A percentile compares a stretch with the other conserved stretches of the same genome.
Conservation (phyloP, 164 flowering plant genomes). For the Malania oleifera region DNA sequence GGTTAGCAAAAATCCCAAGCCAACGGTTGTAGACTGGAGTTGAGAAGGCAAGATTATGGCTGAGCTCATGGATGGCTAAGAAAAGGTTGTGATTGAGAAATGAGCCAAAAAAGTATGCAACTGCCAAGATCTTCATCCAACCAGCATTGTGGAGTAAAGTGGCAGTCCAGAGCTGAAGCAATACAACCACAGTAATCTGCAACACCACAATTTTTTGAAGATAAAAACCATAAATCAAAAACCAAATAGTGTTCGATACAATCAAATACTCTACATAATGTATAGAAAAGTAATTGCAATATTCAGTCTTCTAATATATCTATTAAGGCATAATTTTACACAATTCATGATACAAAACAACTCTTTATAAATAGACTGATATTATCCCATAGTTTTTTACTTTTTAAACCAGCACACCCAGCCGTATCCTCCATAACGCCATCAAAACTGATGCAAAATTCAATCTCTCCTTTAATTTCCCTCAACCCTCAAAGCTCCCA, state of each 20-base stretch:
- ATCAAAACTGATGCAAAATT: too few species aligned
- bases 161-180: slow-evolving; percentile 82
- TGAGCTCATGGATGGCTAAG: slow-evolving; percentile 93
- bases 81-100: slow-evolving; percentile 94
- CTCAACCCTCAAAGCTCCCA: too few species aligned
- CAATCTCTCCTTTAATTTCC: too few species aligned
- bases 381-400: too few species aligned
- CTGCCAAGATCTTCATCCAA: slow-evolving; percentile 63
- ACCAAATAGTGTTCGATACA: background rate
- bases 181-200: slow-evolving; percentile 74
- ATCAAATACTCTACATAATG: background rate
- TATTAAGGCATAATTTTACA: too few species aligned
- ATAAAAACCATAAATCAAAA: background rate
- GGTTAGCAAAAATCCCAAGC: slow-evolving; percentile 95
- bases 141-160: slow-evolving; percentile 48
- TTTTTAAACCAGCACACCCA: too few species aligned
- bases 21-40: slow-evolving; percentile 84
- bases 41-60: slow-evolving; percentile 96
- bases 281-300: too few species aligned
- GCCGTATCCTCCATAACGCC: too few species aligned
- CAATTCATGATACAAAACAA: too few species aligned
- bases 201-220: slow-evolving; percentile 11
- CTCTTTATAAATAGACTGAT: too few species aligned
- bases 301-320: too few species aligned
- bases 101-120: slow-evolving; percentile 92